A percentile compares a stretch with the other conserved stretches of the same genome.
These are phyloP conservation scores for Lanmaoa rubissima DNA, from an alignment of 768 basidiomycete genomes.

Conservation along the genomic window DNA sequence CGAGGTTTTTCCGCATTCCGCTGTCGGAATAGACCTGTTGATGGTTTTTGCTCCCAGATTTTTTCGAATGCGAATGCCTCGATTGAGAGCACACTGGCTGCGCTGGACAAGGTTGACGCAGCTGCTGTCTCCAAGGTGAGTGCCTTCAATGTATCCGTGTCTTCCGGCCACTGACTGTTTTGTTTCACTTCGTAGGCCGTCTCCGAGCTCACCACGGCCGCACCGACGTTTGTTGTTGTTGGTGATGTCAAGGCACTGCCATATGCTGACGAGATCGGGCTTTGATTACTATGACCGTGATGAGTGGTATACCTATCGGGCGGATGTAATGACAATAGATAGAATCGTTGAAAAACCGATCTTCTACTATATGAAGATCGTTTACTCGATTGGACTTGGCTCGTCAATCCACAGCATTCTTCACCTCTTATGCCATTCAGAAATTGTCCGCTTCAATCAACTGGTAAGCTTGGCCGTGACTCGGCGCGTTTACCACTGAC, in stretches of 20 bases:
- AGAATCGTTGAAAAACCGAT: conserved; percentile 10
- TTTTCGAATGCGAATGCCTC: conserved; percentile 56
- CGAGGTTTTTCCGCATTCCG: conserved; percentile 3
- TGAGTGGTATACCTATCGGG: conserved; percentile 12
- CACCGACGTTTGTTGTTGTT: conserved; percentile 86
- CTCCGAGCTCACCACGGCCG: conserved; percentile 61
- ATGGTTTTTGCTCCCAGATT: conserved; percentile 42
- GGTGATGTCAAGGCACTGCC: conserved; percentile 79
- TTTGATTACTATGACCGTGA: conserved; percentile 40
- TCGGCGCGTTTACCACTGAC: too few species aligned
- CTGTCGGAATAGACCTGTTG: neutral
- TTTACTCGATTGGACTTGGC: neutral
- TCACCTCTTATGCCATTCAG: too few species aligned
- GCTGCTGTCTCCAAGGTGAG: conserved; percentile 68
- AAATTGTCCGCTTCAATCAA: too few species aligned
- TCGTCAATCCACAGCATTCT: too few species aligned
- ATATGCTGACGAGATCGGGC: conserved; percentile 79
- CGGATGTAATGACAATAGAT: conserved; percentile 20
- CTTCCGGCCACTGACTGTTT: neutral
- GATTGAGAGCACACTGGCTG: conserved; percentile 58
- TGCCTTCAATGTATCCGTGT: neutral
- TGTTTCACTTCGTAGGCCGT: conserved; percentile 41
- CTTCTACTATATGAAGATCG: neutral
- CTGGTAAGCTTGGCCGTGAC: too few species aligned
- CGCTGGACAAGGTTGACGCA: conserved; percentile 68